phyloP scores from a whole-genome alignment of 2,329 filamentous ascomycete genomes.

The Neophaeococcomyces aloes region DNA sequence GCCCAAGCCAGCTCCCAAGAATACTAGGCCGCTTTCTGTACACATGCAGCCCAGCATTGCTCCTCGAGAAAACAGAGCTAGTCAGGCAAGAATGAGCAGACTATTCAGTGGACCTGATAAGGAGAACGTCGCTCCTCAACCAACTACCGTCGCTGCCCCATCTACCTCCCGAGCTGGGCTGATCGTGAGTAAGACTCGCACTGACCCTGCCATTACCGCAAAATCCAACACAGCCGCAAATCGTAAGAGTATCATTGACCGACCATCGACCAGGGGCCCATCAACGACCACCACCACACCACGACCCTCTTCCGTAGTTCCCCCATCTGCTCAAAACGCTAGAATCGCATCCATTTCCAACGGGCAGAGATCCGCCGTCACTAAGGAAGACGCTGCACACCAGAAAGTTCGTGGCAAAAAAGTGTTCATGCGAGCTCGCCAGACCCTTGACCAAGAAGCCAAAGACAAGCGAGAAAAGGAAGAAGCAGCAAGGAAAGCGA shows the following conservation, averaged over 20 bases:
- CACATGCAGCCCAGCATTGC: slow-evolving; percentile 22
- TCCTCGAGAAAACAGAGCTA: slow-evolving; percentile 37
- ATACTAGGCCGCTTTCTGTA: slow-evolving; percentile 12
- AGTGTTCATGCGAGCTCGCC: slow-evolving; percentile 21
- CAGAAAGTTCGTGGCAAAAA: slow-evolving; percentile 17
- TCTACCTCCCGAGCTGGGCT: background rate
- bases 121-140: slow-evolving; percentile 17
- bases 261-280: too few relatives aligned
- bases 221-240: slow-evolving; percentile 13
- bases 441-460: slow-evolving; percentile 21
- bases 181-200: slow-evolving; percentile 8
- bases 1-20: slow-evolving; percentile 28
- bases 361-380: slow-evolving; percentile 16
- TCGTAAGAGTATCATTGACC: too few relatives aligned
- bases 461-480: slow-evolving; percentile 26
- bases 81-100: slow-evolving; percentile 34
- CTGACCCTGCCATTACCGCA: slow-evolving; percentile 2
- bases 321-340: background rate
- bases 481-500: slow-evolving; percentile 25
- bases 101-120: slow-evolving; percentile 15
- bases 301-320: slow-evolving; percentile 10
- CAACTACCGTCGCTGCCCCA: background rate
- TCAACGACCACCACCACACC: background rate
- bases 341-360: slow-evolving; percentile 1
- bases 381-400: slow-evolving; percentile 12